Base-by-base conservation (phyloP, 2,329 filamentous ascomycete genomes). In the Botryotinia calthae region DNA sequence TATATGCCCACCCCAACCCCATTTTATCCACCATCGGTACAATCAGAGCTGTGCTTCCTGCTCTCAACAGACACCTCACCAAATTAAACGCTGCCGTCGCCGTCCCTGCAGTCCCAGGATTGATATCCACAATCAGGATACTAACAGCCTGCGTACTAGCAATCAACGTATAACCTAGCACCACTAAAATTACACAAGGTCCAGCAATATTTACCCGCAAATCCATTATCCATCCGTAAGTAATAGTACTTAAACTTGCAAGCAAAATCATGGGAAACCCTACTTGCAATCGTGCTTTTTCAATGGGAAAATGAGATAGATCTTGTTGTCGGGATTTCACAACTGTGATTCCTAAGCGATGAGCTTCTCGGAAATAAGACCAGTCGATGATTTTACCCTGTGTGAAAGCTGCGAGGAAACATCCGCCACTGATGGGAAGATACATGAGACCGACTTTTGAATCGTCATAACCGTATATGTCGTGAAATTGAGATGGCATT, bases 281-380 rank as follows among this genome's bases (percentile, higher is more conserved):
- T 28, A 87, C 77, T 75, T 88, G 83, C 1, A 88, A 80, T 1
- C 87, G 82, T 0, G 84, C 86, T 2, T 82, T 81, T 77, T 89
- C 87, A 16, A 89, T 84, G 1, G 87, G 86, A 51, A 88, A 87
- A 0, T 80, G 75, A 0, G 81, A 76, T 20, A 88, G 80, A 74
- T 88, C 84, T 46, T 83, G 82, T 75, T 86, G 86, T 16, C 86
- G 86, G 65, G 83, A 86, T 76, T 84, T 85, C 72, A 86, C 85
- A 71, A 90, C 84, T 0, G 84, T 78, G 16, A 91, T 81, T 16
- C 87, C 87, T 0, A 88, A 80, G 8, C 81, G 83, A 16, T 81
- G 79, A 20, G 90, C 90, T 73, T 91, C 85, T 1, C 90, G 87
- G 1, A 86, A 84, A 79, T 90, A 94, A 79, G 92, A 93, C 86